Evolutionary conservation across 345 rosid species (phyloP), one percentile per base, ranked within the genome.

Genomic region (Brassica carinata): DNA sequence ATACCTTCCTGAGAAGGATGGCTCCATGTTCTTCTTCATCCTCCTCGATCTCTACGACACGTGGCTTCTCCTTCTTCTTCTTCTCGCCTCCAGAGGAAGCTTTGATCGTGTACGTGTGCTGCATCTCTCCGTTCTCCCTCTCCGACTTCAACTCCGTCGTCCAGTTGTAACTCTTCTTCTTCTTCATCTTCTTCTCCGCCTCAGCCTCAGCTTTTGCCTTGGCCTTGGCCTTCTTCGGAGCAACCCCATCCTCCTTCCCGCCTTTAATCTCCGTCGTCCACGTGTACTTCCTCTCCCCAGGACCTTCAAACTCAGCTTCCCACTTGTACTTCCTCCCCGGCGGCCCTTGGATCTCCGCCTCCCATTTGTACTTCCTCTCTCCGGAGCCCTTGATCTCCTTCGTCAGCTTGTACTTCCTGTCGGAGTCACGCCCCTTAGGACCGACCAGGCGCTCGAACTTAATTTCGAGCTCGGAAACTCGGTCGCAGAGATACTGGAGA

Each of bases 381-480:
- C 88, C 90, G 17, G 87, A 86, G 0, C 83, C 94, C 71, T 90
- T 83, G 79, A 91, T 85, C 90, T 95, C 94, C 70, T 96, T 88
- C 29, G 97, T 86, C 91, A 87, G 80, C 2, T 85, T 88, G 85
- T 87, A 90, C 96, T 93, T 95, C 86, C 97, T 82, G 9, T 90
- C 94, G 17, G 87, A 81, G 15, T 64, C 82, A 76, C 70, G 3
- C 65, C 18, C 72, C 75, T 76, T 85, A 53, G 77, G 43, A 67
- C 43, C 71, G 15, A 83, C 74, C 67, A 90, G 83, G 23, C 80
- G 78, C 57, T 91, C 98, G 36, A 90, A 88, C 86, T 82, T 90
- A 7, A 92, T 84, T 84, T 95, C 99, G 33, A 95, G 88, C 9
- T 83, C 79, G 11, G 84, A 82, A 36, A 91, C 90, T 71, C 94